Conservation (phyloP, 305 asterid species). For the Withania somnifera region DNA sequence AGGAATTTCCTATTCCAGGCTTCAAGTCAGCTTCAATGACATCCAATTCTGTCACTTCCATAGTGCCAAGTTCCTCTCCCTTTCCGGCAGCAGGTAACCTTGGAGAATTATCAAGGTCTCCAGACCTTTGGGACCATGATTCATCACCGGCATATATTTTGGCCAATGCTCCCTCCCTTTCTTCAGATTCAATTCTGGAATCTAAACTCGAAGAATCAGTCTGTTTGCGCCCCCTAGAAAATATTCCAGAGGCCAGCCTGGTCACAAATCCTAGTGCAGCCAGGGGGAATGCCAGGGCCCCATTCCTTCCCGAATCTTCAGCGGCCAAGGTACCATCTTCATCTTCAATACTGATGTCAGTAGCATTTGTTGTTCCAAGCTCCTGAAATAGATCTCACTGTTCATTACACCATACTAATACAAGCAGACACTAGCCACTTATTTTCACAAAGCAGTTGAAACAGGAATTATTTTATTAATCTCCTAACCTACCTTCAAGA, state of each 20-base stretch:
- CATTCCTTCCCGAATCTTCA: slow-evolving; percentile 58
- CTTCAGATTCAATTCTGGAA: slow-evolving; percentile 52
- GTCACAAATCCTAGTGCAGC: slow-evolving; percentile 90
- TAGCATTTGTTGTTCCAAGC: slow-evolving; percentile 27
- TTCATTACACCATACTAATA: neutral
- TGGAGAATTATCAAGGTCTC: slow-evolving; percentile 26
- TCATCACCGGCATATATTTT: slow-evolving; percentile 28
- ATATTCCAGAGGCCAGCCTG: slow-evolving; percentile 82
- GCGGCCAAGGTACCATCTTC: slow-evolving; percentile 34
- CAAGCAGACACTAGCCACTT: neutral
- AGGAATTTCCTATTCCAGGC: slow-evolving; percentile 24
- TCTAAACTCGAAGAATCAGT: slow-evolving; percentile 32
- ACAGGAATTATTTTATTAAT: neutral
- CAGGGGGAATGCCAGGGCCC: slow-evolving; percentile 71
- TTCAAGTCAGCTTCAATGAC: slow-evolving; percentile 37
- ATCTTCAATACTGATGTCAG: slow-evolving; percentile 31
- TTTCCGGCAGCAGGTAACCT: slow-evolving; percentile 22
- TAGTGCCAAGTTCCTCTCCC: slow-evolving; percentile 28
- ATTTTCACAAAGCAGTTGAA: neutral
- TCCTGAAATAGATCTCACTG: slow-evolving; percentile 26
- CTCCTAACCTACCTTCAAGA: neutral
- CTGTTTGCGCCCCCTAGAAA: slow-evolving; percentile 61
- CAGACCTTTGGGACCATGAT: slow-evolving; percentile 38
- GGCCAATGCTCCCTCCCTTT: slow-evolving; percentile 8
- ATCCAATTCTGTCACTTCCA: slow-evolving; percentile 34